Evolutionary conservation across 805 yeast species (phyloP), one percentile per base, ranked within the genome.

Genomic region (Yarrowia sp.): DNA sequence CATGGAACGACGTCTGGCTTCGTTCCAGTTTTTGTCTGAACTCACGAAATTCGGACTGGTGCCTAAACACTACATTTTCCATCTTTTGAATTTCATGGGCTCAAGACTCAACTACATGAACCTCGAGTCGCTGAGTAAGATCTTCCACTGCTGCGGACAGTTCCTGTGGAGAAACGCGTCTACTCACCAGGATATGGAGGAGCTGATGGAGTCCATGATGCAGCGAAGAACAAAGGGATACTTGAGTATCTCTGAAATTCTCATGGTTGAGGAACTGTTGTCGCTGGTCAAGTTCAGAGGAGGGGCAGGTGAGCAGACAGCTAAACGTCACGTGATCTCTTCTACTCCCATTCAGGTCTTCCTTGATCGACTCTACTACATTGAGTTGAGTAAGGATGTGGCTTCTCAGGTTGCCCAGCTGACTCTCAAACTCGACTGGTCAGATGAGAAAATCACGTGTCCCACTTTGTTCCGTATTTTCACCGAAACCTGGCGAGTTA

Each of bases 101-200:
- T 70, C 84, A 64, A 81, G 82, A 62, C 70, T 84, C 39, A 78
- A 81, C 6, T 78, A 81, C 0, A 81, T 82, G 67, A 89, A 88
- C 72, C 81, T 89, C 66, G 96, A 89, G 69, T 82, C 87, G 8
- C 75, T 92, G 65, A 79, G 85, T 9, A 80, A 86, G n/a, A 76
- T 90, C 47, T 87, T 90, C 70, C 96, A 92, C 70, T 79, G 84
- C 41, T 81, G 90, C 69, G 96, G 96, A 0, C 79, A 84, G 65
- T 84, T 86, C 66, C 77, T 92, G 58, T 72, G 88, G 48, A 77
- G 83, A 67, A 80, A 79, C 64, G 81, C 84, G 0, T 89, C 85
- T 28, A 86, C 85, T 66, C 78, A 77, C 55, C 81, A 77, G 7
- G 77, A 84, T 39, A 89, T 90, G 83, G 78, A 78, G 14, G 86